Percentiles rank a stretch among this genome's conserved stretches.
Evolutionary conservation across 2,329 filamentous ascomycete species (phyloP).

Genomic region (Colletotrichum gloeosporioides): DNA sequence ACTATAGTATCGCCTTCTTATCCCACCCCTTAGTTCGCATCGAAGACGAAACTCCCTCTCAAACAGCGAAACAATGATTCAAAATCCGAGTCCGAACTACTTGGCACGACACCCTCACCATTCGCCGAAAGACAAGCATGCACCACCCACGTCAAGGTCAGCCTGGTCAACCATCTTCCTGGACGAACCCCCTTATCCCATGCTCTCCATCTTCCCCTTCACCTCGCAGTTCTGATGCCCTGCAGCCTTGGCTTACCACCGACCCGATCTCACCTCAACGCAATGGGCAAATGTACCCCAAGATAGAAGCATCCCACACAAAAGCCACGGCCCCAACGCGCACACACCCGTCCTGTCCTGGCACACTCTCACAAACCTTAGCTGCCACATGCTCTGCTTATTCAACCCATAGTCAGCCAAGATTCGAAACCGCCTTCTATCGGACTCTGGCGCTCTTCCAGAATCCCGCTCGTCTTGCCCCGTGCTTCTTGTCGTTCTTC

Average conservation of each 20-base stretch:
- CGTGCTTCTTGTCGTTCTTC: not conserved
- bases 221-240: not conserved
- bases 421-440: constrained; percentile 19
- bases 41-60: not conserved
- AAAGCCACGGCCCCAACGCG: not conserved
- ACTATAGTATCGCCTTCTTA: not conserved
- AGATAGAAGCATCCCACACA: constrained; percentile 1
- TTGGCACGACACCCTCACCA: constrained; percentile 3
- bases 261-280: not conserved
- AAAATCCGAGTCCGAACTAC: constrained; percentile 5
- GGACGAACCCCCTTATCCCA: not conserved
- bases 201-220: not conserved
- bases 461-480: not conserved
- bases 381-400: constrained; percentile 20
- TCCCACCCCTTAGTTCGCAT: not conserved
- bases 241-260: not conserved
- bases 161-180: not conserved
- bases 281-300: not conserved
- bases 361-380: not conserved
- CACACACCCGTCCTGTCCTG: not conserved
- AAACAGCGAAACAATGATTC: not conserved
- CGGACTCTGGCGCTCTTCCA: not conserved
- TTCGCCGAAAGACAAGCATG: not conserved
- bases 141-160: not conserved
- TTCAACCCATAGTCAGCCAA: constrained; percentile 16